A percentile compares a stretch with the other conserved stretches of the same genome.
phyloP scores from a whole-genome alignment of 163 green algal species.

The Prototheca cutis region DNA sequence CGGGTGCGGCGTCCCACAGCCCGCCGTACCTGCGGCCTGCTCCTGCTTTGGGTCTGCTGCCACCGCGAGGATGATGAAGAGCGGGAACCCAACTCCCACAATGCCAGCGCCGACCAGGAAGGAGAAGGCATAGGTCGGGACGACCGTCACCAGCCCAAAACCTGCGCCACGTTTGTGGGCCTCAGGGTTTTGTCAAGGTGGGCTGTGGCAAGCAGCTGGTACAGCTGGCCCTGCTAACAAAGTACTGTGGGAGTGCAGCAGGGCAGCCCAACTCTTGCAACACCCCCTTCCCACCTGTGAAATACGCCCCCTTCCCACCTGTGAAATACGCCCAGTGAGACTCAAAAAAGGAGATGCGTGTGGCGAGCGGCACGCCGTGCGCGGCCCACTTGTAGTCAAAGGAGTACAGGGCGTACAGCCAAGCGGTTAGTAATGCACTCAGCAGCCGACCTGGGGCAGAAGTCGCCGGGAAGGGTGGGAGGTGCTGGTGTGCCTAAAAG shows the following conservation, averaged over 20 bases:
- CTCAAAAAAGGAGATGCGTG: constrained; percentile 55
- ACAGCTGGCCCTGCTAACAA: too few species aligned
- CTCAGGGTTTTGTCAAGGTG: too few species aligned
- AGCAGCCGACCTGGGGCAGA: constrained; percentile 42
- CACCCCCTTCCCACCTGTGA: constrained; percentile 26
- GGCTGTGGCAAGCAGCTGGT: too few species aligned
- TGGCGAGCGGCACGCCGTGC: constrained; percentile 31
- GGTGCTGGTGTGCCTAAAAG: too few species aligned
- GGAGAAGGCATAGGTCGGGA: constrained; percentile 31
- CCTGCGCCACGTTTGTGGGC: too few species aligned
- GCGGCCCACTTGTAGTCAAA: constrained; percentile 77
- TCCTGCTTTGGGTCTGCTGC: constrained; percentile 12
- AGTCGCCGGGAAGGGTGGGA: too few species aligned
- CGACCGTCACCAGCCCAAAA: constrained; percentile 50
- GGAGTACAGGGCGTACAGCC: constrained; percentile 81
- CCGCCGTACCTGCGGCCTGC: constrained; percentile 1
- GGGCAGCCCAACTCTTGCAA: too few species aligned
- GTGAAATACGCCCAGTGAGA: constrained; percentile 63
- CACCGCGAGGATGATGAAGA: constrained; percentile 58
- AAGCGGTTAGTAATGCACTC: constrained; percentile 56
- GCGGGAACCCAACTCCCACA: constrained; percentile 49
- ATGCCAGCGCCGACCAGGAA: constrained; percentile 52
- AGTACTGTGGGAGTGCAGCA: too few species aligned
- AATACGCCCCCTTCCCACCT: constrained; percentile 37
- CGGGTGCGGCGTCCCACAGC: too few species aligned